phyloP scores from a whole-genome alignment of 768 basidiomycete genomes.

The Imleria badia region DNA sequence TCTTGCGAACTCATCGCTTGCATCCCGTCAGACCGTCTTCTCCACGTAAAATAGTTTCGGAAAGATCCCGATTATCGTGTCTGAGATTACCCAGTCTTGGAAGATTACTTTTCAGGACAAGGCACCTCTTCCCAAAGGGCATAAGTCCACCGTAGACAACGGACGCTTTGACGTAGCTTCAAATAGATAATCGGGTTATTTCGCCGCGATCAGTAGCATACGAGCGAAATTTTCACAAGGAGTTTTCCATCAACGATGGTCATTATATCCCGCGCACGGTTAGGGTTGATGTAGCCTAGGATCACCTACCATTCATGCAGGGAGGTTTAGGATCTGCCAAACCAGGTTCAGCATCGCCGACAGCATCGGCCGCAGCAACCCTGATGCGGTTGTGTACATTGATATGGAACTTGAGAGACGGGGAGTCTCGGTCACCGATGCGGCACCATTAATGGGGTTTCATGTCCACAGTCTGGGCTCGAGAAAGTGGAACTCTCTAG shows the following conservation, averaged over 20 bases:
- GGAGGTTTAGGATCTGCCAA: slow-evolving; percentile 1
- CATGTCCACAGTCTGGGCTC: neutral
- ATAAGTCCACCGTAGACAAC: slow-evolving; percentile 11
- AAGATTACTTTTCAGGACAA: slow-evolving; percentile 9
- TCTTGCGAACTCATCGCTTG: slow-evolving; percentile 3
- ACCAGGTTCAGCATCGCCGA: slow-evolving; percentile 11
- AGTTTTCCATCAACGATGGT: neutral
- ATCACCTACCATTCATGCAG: neutral
- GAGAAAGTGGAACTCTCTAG: neutral
- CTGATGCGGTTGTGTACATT: slow-evolving; percentile 9
- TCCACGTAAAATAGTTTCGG: slow-evolving; percentile 22
- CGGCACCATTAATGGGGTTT: neutral
- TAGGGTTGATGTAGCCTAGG: neutral
- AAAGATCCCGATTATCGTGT: slow-evolving; percentile 14
- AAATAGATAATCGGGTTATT: slow-evolving; percentile 7
- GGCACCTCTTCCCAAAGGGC: slow-evolving; percentile 15
- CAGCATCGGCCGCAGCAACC: slow-evolving; percentile 16
- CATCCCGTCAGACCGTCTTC: slow-evolving; percentile 13
- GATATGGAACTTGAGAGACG: slow-evolving; percentile 1
- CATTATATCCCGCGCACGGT: neutral
- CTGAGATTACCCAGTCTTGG: slow-evolving; percentile 9
- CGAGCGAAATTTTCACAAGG: neutral
- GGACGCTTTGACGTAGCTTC: slow-evolving; percentile 11
- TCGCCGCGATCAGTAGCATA: neutral
- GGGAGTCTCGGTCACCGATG: slow-evolving; percentile 2